Evolutionary conservation across 495 filamentous ascomycete species (phyloP).

Genomic region (Durotheca rogersii): DNA sequence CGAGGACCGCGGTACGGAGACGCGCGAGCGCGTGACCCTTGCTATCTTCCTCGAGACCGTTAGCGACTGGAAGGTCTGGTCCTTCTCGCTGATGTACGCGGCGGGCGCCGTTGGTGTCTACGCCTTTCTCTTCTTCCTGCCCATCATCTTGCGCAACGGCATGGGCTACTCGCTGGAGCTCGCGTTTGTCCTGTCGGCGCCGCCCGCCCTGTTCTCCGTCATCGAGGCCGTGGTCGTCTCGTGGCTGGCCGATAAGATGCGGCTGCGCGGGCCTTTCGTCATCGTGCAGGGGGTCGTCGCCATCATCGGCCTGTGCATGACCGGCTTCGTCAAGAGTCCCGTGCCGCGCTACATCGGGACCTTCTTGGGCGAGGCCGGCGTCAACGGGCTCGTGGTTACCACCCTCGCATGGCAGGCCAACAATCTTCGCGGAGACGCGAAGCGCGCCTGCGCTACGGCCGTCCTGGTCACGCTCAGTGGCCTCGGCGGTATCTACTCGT

Average conservation of each 20-base stretch:
- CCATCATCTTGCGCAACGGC: slow-evolving; percentile 48
- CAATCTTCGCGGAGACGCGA: slow-evolving; percentile 66
- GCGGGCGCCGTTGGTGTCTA: slow-evolving; percentile 48
- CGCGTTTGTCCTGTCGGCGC: slow-evolving; percentile 58
- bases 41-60: slow-evolving; percentile 32
- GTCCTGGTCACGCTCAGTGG: slow-evolving; percentile 43
- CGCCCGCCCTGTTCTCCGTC: slow-evolving; percentile 72
- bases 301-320: slow-evolving; percentile 54
- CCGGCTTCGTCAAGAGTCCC: slow-evolving; percentile 51
- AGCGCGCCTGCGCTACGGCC: slow-evolving; percentile 41
- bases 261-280: slow-evolving; percentile 54
- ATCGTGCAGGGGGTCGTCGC: slow-evolving; percentile 51
- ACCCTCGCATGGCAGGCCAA: slow-evolving; percentile 63
- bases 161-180: slow-evolving; percentile 50
- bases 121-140: slow-evolving; percentile 54
- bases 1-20: slow-evolving; percentile 53
- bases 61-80: slow-evolving; percentile 45
- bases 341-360: slow-evolving; percentile 58
- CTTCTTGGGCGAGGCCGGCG: slow-evolving; percentile 56
- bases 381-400: slow-evolving; percentile 56
- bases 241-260: slow-evolving; percentile 57
- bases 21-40: slow-evolving; percentile 40
- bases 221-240: slow-evolving; percentile 43
- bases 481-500: slow-evolving; percentile 60
- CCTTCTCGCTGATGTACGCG: slow-evolving; percentile 49